Evolutionary conservation across 192 early-diverging fungal species (phyloP), one percentile per base, ranked within the genome.

Genomic region (Globomyces pollinis-pini): DNA sequence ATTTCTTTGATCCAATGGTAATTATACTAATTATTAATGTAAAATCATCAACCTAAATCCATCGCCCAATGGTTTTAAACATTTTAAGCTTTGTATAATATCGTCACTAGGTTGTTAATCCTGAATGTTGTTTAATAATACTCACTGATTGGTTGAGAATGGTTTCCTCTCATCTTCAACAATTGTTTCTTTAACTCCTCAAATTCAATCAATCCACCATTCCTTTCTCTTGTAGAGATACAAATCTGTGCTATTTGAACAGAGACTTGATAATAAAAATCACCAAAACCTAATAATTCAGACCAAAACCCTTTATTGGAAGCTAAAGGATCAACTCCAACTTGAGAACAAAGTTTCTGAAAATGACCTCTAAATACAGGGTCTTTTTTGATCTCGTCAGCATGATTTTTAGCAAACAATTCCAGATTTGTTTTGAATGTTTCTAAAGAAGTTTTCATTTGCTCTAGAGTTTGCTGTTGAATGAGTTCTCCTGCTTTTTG

Each of bases 291-390:
- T 2, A 98, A 68, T 8, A 98, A 68, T 50, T 94, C 93, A 0
- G 91, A 81, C 96, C 94, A 94, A 59, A 91, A 91, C 21, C 93
- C 90, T 66, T 98, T 98, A 60, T 91, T 93, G 86, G 88, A 90
- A 2, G 89, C 90, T 33, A 98, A 73, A 5, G 95, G 95, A 71
- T 98, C 95, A 1, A 98, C 89, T 7, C 94, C 94, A 64, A 95
- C 87, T 38, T 88, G 81, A 32, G 80, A 78, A 64, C 96, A 98
- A 93, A 98, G 93, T 13, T 78, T 76, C 56, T 95, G 91, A 50
- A 98, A 95, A 49, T 92, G 88, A 38, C 80, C 77, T 9, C 96
- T 78, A 66, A 98, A 93, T 16, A 68, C 74, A 2, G 93, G 87
- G 70, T 95, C 83, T 56, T 82, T 80, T 43, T 86, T 77, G 68